A percentile compares a stretch with the other conserved stretches of the same genome.
These are phyloP conservation scores for Aspergillus thermomutatus DNA, from an alignment of 2,329 filamentous ascomycete genomes.

Conservation along the genomic window DNA sequence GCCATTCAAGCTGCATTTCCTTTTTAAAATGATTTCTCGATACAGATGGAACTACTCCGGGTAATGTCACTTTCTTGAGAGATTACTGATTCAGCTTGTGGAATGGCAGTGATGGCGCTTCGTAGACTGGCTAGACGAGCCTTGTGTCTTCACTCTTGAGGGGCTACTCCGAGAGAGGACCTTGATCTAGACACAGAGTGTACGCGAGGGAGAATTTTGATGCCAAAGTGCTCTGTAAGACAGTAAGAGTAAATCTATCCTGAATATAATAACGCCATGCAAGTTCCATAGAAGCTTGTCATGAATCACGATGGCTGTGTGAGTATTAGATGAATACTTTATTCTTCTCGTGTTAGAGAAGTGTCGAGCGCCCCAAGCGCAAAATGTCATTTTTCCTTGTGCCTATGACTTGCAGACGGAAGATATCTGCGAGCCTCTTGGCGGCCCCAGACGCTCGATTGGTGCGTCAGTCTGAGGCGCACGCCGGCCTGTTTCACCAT, in stretches of 20 bases:
- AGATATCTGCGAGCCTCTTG: not conserved
- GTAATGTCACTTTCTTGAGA: too few species aligned
- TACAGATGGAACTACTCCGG: too few species aligned
- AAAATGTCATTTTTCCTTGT: not conserved
- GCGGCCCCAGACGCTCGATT: not conserved
- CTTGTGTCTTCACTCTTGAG: not conserved
- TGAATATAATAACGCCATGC: not conserved
- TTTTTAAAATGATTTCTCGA: too few species aligned
- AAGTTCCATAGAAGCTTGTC: not conserved
- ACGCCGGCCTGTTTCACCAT: slow-evolving; percentile 25
- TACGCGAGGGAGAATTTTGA: not conserved
- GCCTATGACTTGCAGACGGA: not conserved
- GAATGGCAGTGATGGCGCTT: too few species aligned
- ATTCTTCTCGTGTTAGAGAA: too few species aligned
- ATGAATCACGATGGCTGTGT: too few species aligned
- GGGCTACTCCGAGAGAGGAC: not conserved
- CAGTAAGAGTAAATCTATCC: too few species aligned
- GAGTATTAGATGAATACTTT: too few species aligned
- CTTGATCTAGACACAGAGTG: not conserved
- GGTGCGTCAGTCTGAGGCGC: not conserved
- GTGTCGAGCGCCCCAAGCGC: not conserved
- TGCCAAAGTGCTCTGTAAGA: not conserved
- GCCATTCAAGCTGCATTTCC: too few species aligned
- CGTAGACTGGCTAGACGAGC: not conserved
- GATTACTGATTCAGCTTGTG: not conserved